Percentiles rank a stretch among this genome's conserved stretches.
Conservation (phyloP, 306 rosid genomes). For the Pterocarpus macrocarpus region DNA sequence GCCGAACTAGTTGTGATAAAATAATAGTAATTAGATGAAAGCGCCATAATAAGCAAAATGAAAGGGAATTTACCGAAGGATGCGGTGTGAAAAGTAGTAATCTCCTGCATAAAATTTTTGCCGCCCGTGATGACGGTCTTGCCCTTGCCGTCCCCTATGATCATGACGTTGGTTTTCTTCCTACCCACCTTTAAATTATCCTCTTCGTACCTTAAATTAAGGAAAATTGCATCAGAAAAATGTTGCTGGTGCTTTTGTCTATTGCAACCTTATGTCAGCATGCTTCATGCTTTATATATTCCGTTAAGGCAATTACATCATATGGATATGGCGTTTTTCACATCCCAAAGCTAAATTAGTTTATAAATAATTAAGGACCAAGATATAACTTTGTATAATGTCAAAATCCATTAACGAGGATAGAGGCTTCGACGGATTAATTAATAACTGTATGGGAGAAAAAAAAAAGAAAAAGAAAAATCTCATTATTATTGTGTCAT, state of each 20-base stretch:
- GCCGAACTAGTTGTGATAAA: background rate
- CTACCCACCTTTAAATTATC: conserved; percentile 82
- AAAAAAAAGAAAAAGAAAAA: background rate
- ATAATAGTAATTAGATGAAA: background rate
- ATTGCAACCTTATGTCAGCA: conserved; percentile 7
- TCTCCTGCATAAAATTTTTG: conserved; percentile 43
- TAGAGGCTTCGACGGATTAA: conserved; percentile 6
- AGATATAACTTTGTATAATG: background rate
- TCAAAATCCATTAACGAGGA: conserved; percentile 9
- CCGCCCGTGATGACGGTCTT: conserved; percentile 75
- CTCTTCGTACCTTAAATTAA: conserved; percentile 77
- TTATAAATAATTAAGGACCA: background rate
- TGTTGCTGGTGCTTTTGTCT: too few relatives aligned
- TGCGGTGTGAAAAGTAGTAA: conserved; percentile 96
- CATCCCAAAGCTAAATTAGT: background rate
- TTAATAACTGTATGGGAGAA: background rate
- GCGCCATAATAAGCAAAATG: background rate
- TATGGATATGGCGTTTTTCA: background rate
- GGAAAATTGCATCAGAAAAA: conserved; percentile 2
- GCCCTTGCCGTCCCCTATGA: conserved; percentile 91
- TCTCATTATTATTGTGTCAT: background rate
- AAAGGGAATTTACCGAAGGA: conserved; percentile 69
- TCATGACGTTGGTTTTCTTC: conserved; percentile 85
- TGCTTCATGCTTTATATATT: background rate
- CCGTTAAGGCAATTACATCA: background rate